Evolutionary conservation across 768 basidiomycete genomes (phyloP).

Genomic region (Lactarius sanguifluus): DNA sequence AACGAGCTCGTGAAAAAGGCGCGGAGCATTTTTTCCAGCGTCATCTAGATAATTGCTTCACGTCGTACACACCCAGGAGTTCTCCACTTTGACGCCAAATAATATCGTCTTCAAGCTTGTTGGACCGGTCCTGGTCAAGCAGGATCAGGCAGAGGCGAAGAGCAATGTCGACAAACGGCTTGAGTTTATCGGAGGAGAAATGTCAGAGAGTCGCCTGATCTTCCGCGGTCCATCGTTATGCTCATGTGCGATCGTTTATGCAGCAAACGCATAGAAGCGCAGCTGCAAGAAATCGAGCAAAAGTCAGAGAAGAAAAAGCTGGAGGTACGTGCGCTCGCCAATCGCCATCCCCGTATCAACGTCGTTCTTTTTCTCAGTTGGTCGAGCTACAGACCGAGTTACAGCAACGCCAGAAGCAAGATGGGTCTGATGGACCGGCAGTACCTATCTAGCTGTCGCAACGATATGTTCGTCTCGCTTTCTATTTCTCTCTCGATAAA

Average conservation of each 20-base stretch:
- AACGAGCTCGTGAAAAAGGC: constrained; percentile 93
- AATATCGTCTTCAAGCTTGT: constrained; percentile 89
- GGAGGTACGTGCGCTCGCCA: constrained; percentile 54
- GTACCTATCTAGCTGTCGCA: background rate
- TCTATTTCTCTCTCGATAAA: background rate
- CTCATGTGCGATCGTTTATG: constrained; percentile 19
- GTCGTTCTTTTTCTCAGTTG: constrained; percentile 44
- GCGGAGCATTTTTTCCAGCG: constrained; percentile 13
- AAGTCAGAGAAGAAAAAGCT: constrained; percentile 79
- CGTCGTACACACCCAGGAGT: constrained; percentile 58
- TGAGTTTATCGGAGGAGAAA: constrained; percentile 84
- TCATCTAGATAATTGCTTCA: background rate
- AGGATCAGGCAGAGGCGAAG: constrained; percentile 86
- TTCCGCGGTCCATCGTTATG: background rate
- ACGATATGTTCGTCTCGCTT: background rate
- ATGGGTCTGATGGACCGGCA: constrained; percentile 35
- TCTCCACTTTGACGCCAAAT: constrained; percentile 64
- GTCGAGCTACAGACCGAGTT: constrained; percentile 65
- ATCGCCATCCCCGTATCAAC: background rate
- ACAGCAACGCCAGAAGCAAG: constrained; percentile 38
- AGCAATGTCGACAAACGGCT: constrained; percentile 86
- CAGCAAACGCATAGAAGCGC: constrained; percentile 77
- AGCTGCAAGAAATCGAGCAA: constrained; percentile 74
- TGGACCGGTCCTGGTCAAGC: constrained; percentile 86
- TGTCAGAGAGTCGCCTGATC: constrained; percentile 51